phyloP scores from a whole-genome alignment of 306 rosid genomes.

The Erythrophleum fordii region DNA sequence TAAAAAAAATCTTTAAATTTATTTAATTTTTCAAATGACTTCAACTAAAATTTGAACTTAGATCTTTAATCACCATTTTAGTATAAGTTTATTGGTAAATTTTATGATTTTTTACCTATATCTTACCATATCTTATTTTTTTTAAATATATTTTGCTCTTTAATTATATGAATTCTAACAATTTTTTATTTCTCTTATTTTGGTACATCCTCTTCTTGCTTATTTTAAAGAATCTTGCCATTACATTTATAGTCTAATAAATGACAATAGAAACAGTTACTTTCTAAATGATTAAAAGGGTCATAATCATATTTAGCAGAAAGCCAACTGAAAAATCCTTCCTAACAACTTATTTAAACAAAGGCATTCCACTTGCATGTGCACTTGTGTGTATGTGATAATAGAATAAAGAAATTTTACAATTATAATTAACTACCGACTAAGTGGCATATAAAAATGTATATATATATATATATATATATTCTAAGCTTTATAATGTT shows the following conservation, averaged over 20 bases:
- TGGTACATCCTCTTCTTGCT: not conserved
- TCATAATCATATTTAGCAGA: not conserved
- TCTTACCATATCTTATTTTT: too few species aligned
- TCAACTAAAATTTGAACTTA: too few species aligned
- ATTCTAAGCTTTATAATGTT: not conserved
- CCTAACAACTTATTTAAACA: not conserved
- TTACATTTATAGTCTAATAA: not conserved
- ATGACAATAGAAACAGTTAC: not conserved
- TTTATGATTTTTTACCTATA: too few species aligned
- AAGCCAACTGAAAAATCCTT: not conserved
- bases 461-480: too few species aligned
- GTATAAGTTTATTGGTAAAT: too few species aligned
- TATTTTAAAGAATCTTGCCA: not conserved
- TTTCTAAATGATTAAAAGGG: not conserved
- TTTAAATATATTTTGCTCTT: too few species aligned
- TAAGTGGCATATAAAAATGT: too few species aligned
- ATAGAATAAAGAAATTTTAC: not conserved
- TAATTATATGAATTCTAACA: too few species aligned
- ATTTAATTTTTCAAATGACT: too few species aligned
- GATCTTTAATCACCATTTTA: too few species aligned
- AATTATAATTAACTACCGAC: not conserved
- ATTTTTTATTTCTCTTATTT: too few species aligned
- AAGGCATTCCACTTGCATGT: not conserved
- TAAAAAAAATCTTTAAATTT: too few species aligned
- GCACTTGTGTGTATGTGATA: not conserved